Percentiles rank a stretch among this genome's conserved stretches.
These are phyloP conservation scores for Candida sp. DNA, from an alignment of 1,139 yeast genomes.

Conservation along the genomic window DNA sequence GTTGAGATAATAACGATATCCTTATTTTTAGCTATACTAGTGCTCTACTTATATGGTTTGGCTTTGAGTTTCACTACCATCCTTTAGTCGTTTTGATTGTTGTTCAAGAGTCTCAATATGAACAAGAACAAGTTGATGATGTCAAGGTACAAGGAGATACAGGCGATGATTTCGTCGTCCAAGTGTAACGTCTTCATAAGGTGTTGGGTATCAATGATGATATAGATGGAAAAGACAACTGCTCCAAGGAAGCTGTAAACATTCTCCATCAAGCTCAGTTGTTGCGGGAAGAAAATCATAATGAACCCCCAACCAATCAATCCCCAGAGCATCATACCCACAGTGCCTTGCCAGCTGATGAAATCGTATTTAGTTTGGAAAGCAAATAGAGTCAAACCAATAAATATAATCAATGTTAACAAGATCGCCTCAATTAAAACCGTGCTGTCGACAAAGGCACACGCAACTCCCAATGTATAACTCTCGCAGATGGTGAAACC, in stretches of 20 bases:
- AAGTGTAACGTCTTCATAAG: slow-evolving; percentile 82
- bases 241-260: slow-evolving; percentile 79
- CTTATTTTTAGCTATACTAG: background rate
- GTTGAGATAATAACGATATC: background rate
- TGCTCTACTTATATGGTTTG: slow-evolving; percentile 1
- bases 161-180: slow-evolving; percentile 85
- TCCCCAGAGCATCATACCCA: slow-evolving; percentile 66
- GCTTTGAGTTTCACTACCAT: background rate
- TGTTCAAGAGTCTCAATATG: slow-evolving; percentile 70
- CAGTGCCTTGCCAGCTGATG: slow-evolving; percentile 70
- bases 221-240: slow-evolving; percentile 69
- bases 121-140: slow-evolving; percentile 79
- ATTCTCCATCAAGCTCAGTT: slow-evolving; percentile 20
- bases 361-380: slow-evolving; percentile 85
- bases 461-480: slow-evolving; percentile 70
- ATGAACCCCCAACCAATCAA: slow-evolving; percentile 77
- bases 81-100: slow-evolving; percentile 21
- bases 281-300: slow-evolving; percentile 66
- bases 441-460: slow-evolving; percentile 66
- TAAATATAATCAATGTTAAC: slow-evolving; percentile 70
- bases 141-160: slow-evolving; percentile 80
- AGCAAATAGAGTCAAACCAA: slow-evolving; percentile 79
- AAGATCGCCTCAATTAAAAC: slow-evolving; percentile 74
- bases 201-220: slow-evolving; percentile 82
- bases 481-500: slow-evolving; percentile 80